Conservation (phyloP, 2,329 filamentous ascomycete genomes). For the Sporothrix brunneoviolacea region DNA sequence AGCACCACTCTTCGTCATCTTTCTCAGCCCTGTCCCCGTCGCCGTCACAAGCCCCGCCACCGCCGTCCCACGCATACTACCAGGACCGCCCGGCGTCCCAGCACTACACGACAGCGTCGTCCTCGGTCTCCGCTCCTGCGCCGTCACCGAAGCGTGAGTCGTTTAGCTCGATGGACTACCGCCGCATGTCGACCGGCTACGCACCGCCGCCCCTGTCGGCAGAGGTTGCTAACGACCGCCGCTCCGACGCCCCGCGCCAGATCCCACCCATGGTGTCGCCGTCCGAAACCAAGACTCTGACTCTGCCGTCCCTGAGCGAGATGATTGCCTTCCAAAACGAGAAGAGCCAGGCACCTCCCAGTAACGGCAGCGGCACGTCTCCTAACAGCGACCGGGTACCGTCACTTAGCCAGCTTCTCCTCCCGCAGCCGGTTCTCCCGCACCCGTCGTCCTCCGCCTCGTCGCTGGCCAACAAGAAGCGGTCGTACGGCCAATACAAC, state of each 20-base stretch:
- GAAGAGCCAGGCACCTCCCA: conserved; percentile 4
- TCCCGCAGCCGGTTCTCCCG: conserved; percentile 12
- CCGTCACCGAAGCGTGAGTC: conserved; percentile 16
- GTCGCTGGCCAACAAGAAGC: conserved; percentile 16
- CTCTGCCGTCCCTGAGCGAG: conserved; percentile 20
- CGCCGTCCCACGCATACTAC: conserved; percentile 17
- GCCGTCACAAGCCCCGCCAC: background rate
- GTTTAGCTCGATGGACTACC: conserved; percentile 11
- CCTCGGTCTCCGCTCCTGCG: background rate
- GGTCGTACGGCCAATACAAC: conserved; percentile 18
- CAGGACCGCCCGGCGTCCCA: conserved; percentile 26
- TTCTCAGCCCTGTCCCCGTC: conserved; percentile 12
- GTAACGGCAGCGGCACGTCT: conserved; percentile 1
- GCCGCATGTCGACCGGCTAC: conserved; percentile 15
- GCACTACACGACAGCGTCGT: conserved; percentile 20
- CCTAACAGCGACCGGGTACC: conserved; percentile 16
- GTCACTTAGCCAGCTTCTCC: conserved; percentile 18
- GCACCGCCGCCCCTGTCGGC: conserved; percentile 10
- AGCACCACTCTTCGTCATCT: conserved; percentile 13
- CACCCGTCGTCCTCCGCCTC: background rate
- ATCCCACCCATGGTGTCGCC: conserved; percentile 8
- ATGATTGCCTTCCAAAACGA: conserved; percentile 16
- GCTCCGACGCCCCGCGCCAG: background rate
- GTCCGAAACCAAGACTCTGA: conserved; percentile 13
- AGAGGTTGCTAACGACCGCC: conserved; percentile 3